A percentile compares a stretch with the other conserved stretches of the same genome.
These are phyloP conservation scores for Chlamydomonas sp. DNA, from an alignment of 139 green algal species.

Conservation along the genomic window DNA sequence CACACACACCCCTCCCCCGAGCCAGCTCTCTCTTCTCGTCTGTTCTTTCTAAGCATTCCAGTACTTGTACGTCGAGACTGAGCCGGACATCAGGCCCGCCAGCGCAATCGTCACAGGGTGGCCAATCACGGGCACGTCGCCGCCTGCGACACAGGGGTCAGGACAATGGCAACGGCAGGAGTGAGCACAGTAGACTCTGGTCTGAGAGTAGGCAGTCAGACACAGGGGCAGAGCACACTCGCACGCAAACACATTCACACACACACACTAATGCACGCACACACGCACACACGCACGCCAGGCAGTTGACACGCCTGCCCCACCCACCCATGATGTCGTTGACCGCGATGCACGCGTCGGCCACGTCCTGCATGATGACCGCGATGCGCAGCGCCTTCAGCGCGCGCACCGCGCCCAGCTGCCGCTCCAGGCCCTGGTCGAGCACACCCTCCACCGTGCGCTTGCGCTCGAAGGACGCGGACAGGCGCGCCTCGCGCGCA, in stretches of 20 bases:
- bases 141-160: constrained; percentile 21
- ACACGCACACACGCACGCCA: not conserved
- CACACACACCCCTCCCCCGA: too few species aligned
- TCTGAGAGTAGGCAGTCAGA: not conserved
- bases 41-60: too few species aligned
- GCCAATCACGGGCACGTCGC: constrained; percentile 22
- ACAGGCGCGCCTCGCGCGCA: not conserved
- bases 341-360: constrained; percentile 54
- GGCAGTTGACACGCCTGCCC: too few species aligned
- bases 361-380: constrained; percentile 65
- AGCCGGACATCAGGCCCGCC: constrained; percentile 60
- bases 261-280: not conserved
- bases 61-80: constrained; percentile 69
- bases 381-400: constrained; percentile 44
- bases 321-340: constrained; percentile 53
- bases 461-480: constrained; percentile 23
- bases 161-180: too few species aligned
- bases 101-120: constrained; percentile 41
- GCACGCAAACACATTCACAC: not conserved
- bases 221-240: not conserved
- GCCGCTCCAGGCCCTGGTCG: constrained; percentile 15
- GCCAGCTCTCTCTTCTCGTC: too few species aligned
- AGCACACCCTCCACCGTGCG: constrained; percentile 23
- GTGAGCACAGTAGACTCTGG: too few species aligned
- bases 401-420: constrained; percentile 38